Conservation (phyloP, 2,329 filamentous ascomycete species). For the Colletotrichum sublineola region DNA sequence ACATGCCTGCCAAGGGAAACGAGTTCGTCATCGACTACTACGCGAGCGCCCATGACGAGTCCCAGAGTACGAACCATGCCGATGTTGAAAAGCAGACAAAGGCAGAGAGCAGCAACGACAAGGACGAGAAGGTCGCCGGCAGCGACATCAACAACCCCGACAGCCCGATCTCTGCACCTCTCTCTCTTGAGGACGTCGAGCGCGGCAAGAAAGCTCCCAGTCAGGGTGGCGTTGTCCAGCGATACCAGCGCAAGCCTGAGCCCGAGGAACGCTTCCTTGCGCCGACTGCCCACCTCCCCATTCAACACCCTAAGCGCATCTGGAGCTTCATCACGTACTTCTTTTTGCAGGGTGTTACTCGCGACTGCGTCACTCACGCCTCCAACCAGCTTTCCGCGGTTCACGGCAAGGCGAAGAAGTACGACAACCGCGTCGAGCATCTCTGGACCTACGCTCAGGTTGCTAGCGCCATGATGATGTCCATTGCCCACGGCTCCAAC, state of each 20-base stretch:
- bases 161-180: neutral
- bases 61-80: neutral
- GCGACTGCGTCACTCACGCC: slow-evolving; percentile 43
- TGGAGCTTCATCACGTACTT: slow-evolving; percentile 44
- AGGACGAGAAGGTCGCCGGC: slow-evolving; percentile 33
- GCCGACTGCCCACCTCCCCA: slow-evolving; percentile 40
- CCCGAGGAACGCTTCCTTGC: slow-evolving; percentile 47
- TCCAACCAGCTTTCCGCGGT: slow-evolving; percentile 47
- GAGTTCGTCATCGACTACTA: slow-evolving; percentile 49
- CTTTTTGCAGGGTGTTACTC: slow-evolving; percentile 45
- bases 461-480: slow-evolving; percentile 56
- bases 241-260: slow-evolving; percentile 56
- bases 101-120: slow-evolving; percentile 12
- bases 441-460: slow-evolving; percentile 61
- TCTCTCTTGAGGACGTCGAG: slow-evolving; percentile 49
- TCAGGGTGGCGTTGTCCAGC: slow-evolving; percentile 46
- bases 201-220: slow-evolving; percentile 47
- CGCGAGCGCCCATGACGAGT: slow-evolving; percentile 31
- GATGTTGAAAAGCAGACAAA: slow-evolving; percentile 26
- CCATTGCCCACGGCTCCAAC: slow-evolving; percentile 59
- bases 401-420: slow-evolving; percentile 53
- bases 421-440: slow-evolving; percentile 62
- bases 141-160: slow-evolving; percentile 11
- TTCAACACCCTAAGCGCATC: slow-evolving; percentile 42
- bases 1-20: slow-evolving; percentile 46